phyloP scores from a whole-genome alignment of 2,329 filamentous ascomycete genomes.

The Trichoderma hamatum region DNA sequence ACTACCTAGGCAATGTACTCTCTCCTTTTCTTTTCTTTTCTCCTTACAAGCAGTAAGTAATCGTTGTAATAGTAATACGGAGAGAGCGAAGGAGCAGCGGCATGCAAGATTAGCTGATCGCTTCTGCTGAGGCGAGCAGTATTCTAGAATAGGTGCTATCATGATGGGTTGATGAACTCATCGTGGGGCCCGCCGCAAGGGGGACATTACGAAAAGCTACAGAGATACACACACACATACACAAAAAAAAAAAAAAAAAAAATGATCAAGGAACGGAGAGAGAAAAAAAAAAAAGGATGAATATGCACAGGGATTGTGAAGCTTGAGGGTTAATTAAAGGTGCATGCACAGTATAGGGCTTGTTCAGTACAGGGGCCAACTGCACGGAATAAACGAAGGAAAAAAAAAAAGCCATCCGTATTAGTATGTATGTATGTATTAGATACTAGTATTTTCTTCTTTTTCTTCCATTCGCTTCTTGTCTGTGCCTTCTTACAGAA shows the following conservation, averaged over 20 bases:
- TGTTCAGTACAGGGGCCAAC: not conserved
- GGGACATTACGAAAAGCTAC: not conserved
- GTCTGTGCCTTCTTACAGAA: not conserved
- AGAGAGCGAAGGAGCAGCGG: not conserved
- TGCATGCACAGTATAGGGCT: not conserved
- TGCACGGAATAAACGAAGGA: not conserved
- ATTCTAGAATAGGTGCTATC: conserved; percentile 21
- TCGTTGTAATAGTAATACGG: not conserved
- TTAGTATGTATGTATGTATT: too few species aligned
- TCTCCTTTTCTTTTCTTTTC: not conserved
- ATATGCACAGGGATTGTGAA: not conserved
- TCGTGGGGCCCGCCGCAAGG: not conserved
- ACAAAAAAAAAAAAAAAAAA: not conserved
- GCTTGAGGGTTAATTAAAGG: not conserved
- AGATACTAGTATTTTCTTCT: not conserved
- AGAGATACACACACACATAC: not conserved
- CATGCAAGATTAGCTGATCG: not conserved
- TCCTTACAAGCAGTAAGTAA: not conserved
- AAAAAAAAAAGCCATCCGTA: too few species aligned
- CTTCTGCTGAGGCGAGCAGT: conserved; percentile 3
- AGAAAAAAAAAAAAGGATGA: not conserved
- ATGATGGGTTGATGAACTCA: not conserved
- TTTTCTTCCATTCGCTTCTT: not conserved
- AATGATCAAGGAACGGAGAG: not conserved
- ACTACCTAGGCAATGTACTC: not conserved